These are phyloP conservation scores for Cercophora sp. DNA, from an alignment of 495 filamentous ascomycete species.

Conservation along the genomic window DNA sequence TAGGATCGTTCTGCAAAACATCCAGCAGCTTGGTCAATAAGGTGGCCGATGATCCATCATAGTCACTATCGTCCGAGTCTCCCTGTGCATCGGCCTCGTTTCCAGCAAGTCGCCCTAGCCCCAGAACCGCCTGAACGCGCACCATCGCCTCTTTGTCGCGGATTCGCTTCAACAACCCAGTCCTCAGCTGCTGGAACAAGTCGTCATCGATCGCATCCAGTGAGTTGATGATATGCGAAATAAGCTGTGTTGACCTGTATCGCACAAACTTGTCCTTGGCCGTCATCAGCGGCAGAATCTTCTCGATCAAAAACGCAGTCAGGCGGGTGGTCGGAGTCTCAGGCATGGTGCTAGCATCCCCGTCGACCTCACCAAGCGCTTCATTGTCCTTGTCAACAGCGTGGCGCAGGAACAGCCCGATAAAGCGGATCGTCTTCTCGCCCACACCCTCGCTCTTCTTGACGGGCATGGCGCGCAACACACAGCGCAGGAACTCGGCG, in stretches of 20 bases:
- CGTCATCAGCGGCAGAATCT: conserved; percentile 63
- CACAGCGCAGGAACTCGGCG: conserved; percentile 73
- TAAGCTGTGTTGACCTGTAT: conserved; percentile 84
- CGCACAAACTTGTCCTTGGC: conserved; percentile 90
- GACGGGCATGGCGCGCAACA: conserved; percentile 74
- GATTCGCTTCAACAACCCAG: conserved; percentile 75
- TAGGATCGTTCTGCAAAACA: conserved; percentile 89
- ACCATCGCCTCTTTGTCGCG: conserved; percentile 91
- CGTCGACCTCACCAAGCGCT: conserved; percentile 44
- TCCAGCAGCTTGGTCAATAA: conserved; percentile 81
- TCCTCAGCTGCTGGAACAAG: conserved; percentile 72
- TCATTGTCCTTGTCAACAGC: conserved; percentile 77
- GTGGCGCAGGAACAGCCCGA: conserved; percentile 77
- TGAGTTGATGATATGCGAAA: conserved; percentile 82
- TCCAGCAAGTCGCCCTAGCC: conserved; percentile 75
- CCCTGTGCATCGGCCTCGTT: conserved; percentile 73
- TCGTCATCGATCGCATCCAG: conserved; percentile 87
- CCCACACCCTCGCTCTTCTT: conserved; percentile 91
- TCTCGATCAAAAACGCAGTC: conserved; percentile 62
- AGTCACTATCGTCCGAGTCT: conserved; percentile 62
- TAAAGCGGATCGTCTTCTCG: conserved; percentile 78
- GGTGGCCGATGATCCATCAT: conserved; percentile 52
- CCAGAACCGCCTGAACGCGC: conserved; percentile 88
- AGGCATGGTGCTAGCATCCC: conserved; percentile 57
- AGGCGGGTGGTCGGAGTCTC: conserved; percentile 82